phyloP scores from a whole-genome alignment of 805 yeast genomes.

The Cephaloascus fragrans region DNA sequence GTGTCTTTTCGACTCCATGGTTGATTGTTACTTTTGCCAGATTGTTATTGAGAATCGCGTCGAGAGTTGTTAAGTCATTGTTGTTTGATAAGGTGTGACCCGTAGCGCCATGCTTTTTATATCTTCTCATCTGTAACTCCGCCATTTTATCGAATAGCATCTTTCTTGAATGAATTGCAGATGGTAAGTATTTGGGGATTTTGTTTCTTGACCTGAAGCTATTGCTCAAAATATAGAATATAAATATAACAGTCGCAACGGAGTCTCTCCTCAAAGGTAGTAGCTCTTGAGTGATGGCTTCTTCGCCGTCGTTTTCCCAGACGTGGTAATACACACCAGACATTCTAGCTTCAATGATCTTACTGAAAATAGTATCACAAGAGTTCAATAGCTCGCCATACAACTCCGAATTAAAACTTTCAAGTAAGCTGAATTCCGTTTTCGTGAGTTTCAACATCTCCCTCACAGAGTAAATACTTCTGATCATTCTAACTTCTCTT shows the following conservation, averaged over 20 bases:
- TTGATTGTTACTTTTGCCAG: neutral
- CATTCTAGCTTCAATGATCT: constrained; percentile 37
- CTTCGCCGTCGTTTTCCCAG: constrained; percentile 30
- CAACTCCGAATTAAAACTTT: constrained; percentile 18
- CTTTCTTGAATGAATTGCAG: constrained; percentile 30
- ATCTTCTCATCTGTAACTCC: constrained; percentile 12
- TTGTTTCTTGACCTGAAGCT: constrained; percentile 24
- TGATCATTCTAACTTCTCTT: constrained; percentile 38
- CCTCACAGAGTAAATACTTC: constrained; percentile 27
- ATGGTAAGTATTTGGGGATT: constrained; percentile 36
- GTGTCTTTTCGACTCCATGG: constrained; percentile 13
- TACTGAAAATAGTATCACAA: constrained; percentile 29
- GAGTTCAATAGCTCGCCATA: constrained; percentile 23
- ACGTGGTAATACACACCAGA: constrained; percentile 36
- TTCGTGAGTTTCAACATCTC: constrained; percentile 23
- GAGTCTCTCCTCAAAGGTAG: constrained; percentile 36
- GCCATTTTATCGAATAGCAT: constrained; percentile 28
- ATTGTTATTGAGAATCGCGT: neutral
- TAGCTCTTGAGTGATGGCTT: constrained; percentile 24
- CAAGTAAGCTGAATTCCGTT: constrained; percentile 24
- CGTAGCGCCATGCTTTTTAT: too few species aligned
- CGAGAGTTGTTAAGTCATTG: neutral
- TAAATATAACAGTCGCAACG: constrained; percentile 33
- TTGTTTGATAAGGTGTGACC: neutral
- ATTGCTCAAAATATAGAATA: constrained; percentile 31